Evolutionary conservation across 2,329 filamentous ascomycete species (phyloP).

Genomic region (Akanthomyces muscarius): DNA sequence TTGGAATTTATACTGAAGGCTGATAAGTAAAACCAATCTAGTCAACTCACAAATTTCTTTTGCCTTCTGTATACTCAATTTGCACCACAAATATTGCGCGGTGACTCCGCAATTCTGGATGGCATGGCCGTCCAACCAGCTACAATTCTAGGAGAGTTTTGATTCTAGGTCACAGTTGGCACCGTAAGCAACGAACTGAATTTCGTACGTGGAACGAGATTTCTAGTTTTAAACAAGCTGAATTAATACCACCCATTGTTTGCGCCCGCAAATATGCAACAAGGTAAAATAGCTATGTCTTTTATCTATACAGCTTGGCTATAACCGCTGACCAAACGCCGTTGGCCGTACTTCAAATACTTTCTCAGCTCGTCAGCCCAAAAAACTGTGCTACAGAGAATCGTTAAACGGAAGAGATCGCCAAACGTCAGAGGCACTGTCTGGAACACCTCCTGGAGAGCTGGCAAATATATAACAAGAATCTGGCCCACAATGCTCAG

Average conservation of each 20-base stretch:
- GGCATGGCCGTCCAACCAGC: too few relatives aligned
- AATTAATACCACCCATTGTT: neutral
- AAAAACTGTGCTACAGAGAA: conserved; percentile 84
- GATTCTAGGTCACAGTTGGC: too few relatives aligned
- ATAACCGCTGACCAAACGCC: conserved; percentile 57
- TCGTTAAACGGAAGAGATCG: conserved; percentile 69
- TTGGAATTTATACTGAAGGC: too few relatives aligned
- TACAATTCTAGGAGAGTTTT: too few relatives aligned
- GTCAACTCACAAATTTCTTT: too few relatives aligned
- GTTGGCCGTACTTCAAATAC: conserved; percentile 61
- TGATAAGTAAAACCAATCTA: too few relatives aligned
- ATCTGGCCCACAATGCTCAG: conserved; percentile 81
- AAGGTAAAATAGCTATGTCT: conserved; percentile 2
- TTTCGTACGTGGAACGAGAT: neutral
- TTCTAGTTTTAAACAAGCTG: neutral
- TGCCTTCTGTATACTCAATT: too few relatives aligned
- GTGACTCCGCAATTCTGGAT: neutral
- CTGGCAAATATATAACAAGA: conserved; percentile 90
- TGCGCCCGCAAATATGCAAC: conserved; percentile 9
- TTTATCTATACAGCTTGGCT: conserved; percentile 57
- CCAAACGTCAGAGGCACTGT: conserved; percentile 75
- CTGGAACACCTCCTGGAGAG: conserved; percentile 91
- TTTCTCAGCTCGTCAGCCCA: conserved; percentile 93
- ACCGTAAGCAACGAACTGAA: neutral
- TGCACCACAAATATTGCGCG: too few relatives aligned